These are phyloP conservation scores for Prinsepia uniflora DNA, from an alignment of 306 rosid genomes.

Conservation along the genomic window DNA sequence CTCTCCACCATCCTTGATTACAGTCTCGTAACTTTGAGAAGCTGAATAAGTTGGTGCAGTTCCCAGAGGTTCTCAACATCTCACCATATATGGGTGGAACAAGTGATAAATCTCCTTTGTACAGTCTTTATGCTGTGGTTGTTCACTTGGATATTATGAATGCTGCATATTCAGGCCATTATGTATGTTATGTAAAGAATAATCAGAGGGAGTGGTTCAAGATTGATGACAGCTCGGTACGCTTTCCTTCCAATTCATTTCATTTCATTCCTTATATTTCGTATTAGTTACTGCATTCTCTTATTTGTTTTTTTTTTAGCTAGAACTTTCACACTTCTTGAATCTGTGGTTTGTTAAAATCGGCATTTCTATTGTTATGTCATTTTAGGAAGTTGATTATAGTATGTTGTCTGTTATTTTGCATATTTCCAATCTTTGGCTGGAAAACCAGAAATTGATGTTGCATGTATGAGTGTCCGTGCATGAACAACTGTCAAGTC, in stretches of 20 bases:
- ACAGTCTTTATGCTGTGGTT: constrained; percentile 72
- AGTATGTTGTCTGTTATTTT: neutral
- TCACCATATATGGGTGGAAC: constrained; percentile 60
- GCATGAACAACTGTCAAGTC: neutral
- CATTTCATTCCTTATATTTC: neutral
- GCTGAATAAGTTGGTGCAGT: constrained; percentile 55
- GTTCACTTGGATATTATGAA: constrained; percentile 74
- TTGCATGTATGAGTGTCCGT: neutral
- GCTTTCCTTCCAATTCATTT: constrained; percentile 7
- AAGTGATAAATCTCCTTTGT: constrained; percentile 48
- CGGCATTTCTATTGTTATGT: neutral
- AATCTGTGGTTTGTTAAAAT: neutral
- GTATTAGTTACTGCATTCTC: neutral
- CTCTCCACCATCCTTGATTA: constrained; percentile 26
- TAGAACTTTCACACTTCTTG: neutral
- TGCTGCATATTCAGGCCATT: constrained; percentile 72
- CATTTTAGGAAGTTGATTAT: neutral
- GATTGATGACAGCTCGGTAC: constrained; percentile 66
- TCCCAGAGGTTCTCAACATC: constrained; percentile 64
- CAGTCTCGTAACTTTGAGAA: constrained; percentile 78
- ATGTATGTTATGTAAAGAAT: constrained; percentile 71
- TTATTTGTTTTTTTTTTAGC: neutral
- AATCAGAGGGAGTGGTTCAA: constrained; percentile 59
- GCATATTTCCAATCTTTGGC: neutral
- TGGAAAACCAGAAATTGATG: neutral